Evolutionary conservation across 352 stramenopile species (phyloP), one percentile per base, ranked within the genome.

Genomic region (Phytopythium aichiense): DNA sequence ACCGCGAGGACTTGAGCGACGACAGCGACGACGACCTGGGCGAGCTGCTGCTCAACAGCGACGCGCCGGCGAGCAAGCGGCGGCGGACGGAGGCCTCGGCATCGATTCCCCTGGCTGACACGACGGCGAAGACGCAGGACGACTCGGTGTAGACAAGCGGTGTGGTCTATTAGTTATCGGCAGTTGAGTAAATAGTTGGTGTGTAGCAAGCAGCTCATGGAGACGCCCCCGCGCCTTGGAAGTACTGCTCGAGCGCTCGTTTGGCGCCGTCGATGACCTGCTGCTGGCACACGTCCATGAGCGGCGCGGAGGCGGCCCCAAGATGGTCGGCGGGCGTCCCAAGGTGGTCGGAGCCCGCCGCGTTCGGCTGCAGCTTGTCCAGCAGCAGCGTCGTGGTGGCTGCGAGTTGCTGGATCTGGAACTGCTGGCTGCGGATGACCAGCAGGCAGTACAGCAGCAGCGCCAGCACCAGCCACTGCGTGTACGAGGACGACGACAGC

Each of bases 341-440:
- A 13, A 28, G 7, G 7, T 25, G 33, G 72, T 56, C 42, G 71
- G 65, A 45, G 70, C 59, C 45, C 40, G 20, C 16, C 40, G 40
- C 6, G 20, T 13, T 49, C 48, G 33, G 28, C 28, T 77, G 61
- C 0, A 83, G 45, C 20, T 72, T 64, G 9, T 79, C 65, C 5
- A 84, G 54, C 38, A 84, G 50, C 66, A 70, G 67, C 30, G 60
- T 71, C 15, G 74, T 84, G 18, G 57, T 73, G 13, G 64, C 30
- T 7, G 67, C 73, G 42, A 84, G 71, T 35, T 79, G 72, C 43
- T 81, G 64, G 64, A 81, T 72, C 48, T 84, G 75, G 18, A 53
- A 54, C 18, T 81, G 71, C n/a, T 84, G 66, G n/a, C 59, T 63
- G 9, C 68, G 75, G 13, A 81, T 63, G 1, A 81, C 58, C 49